Evolutionary conservation across 225 moss, liverwort and hornwort genomes (phyloP).

Genomic region (Bryoerythrophyllum caledonicum): DNA sequence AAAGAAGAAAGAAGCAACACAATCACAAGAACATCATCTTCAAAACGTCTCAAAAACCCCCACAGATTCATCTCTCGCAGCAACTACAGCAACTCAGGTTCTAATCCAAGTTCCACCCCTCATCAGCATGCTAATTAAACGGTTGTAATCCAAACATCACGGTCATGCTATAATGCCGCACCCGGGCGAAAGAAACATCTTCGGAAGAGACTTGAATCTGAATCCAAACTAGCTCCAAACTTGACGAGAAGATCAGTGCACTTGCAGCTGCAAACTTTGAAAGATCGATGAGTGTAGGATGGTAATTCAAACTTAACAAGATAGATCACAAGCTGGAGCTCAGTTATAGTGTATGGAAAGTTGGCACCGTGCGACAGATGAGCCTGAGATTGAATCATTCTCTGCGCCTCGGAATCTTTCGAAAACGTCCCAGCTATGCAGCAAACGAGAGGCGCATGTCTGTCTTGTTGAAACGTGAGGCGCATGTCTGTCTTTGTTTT

Average conservation of each 20-base stretch:
- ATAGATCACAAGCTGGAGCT: background rate
- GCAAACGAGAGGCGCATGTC: background rate
- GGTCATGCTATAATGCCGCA: background rate
- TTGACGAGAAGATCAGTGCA: background rate
- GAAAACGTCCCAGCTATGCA: background rate
- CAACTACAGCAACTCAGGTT: background rate
- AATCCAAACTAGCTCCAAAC: background rate
- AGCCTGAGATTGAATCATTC: background rate
- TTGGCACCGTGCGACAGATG: background rate
- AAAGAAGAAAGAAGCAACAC: background rate
- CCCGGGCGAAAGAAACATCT: constrained; percentile 13
- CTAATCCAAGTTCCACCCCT: background rate
- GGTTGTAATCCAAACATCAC: too few species aligned
- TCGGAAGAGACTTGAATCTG: background rate
- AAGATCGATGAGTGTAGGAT: too few species aligned
- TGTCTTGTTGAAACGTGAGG: too few species aligned
- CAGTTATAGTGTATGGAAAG: background rate
- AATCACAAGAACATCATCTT: background rate
- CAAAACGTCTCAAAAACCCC: background rate
- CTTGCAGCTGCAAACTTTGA: background rate
- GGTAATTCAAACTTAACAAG: background rate
- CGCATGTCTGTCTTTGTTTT: too few species aligned
- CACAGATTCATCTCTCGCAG: background rate
- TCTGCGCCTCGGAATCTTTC: background rate
- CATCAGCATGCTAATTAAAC: too few species aligned